Evolutionary conservation across 805 yeast genomes (phyloP).

Genomic region (Wickerhamomyces bisporus): DNA sequence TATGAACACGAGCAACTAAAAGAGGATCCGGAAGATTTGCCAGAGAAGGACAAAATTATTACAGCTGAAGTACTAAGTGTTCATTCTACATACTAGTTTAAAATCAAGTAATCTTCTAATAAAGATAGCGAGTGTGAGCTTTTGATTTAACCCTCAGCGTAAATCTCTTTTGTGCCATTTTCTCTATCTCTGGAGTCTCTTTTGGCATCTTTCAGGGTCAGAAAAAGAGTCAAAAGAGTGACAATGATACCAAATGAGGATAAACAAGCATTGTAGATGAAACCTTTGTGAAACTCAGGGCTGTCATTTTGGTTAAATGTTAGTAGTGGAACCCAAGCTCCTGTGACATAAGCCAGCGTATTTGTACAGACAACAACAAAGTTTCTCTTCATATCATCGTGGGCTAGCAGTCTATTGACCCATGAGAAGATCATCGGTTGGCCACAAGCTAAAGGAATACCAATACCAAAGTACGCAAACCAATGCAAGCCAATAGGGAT

Average conservation of each 20-base stretch:
- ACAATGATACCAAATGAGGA: conserved; percentile 26
- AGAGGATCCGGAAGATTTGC: too few relatives aligned
- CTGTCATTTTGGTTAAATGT: conserved; percentile 31
- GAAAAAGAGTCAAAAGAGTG: neutral
- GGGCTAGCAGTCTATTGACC: conserved; percentile 40
- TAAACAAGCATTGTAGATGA: conserved; percentile 31
- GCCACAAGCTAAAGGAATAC: conserved; percentile 44
- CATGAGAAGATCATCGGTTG: conserved; percentile 50
- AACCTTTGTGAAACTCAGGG: conserved; percentile 31
- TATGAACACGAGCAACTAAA: neutral
- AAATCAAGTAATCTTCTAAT: too few relatives aligned
- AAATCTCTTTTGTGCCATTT: neutral
- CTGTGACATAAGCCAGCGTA: conserved; percentile 33
- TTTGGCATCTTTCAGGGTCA: neutral
- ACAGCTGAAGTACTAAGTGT: too few relatives aligned
- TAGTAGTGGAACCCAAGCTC: conserved; percentile 34
- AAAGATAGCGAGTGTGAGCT: too few relatives aligned
- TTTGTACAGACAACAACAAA: conserved; percentile 33
- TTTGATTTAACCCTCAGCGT: neutral
- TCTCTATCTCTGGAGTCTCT: neutral
- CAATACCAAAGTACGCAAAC: conserved; percentile 42
- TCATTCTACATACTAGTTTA: too few relatives aligned
- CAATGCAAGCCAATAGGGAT: conserved; percentile 42
- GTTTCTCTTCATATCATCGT: conserved; percentile 23
- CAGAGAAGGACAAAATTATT: too few relatives aligned